Evolutionary conservation across 768 basidiomycete species (phyloP), one percentile per base, ranked within the genome.

Genomic region (Tephrocybe sp.): DNA sequence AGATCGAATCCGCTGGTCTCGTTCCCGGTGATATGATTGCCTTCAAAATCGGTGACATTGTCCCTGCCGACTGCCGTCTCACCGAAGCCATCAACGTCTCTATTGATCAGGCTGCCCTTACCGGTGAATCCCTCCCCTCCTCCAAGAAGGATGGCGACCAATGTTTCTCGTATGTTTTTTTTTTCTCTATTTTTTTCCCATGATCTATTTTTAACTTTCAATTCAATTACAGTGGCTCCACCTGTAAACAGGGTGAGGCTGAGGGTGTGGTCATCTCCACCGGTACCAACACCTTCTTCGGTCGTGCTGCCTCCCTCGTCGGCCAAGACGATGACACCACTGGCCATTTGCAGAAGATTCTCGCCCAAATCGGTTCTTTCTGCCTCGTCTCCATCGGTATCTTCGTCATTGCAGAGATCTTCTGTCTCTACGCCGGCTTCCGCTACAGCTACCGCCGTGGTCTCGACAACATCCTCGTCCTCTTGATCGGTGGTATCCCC

Each of bases 1-100:
- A 98, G 68, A 88, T 97, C 57, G 95, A 98, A 63, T 94, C 92
- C 0, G 59, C 94, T 29, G 79, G 75, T 29, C 83, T 98, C 45
- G 94, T 97, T 29, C 95, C 95, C 42, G 95, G 94, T 65, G 95
- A 98, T 64, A 88, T 97, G 79, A 73, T 98, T 52, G 77, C 93
- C 3, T 98, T 97, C 91, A 98, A 98, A 74, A 97, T 97, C 69
- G 95, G 95, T 75, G 95, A 97, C 62, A 90, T 98, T 56, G 95
- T 97, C 51, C 93, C 95, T 45, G 94, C 94, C 54, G 95, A 97
- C 65, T 97, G 94, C 71, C 92, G 94, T 79, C 86, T 98, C 51
- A 88, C 86, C 6, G 95, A 98, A 66, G 84, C 94, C 46, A 84
- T 97, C 81, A 97, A 97, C 72, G 90, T 98, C 31, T 95, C 92